Conservation (phyloP, 106 monocot species). For the Allium sativum region DNA sequence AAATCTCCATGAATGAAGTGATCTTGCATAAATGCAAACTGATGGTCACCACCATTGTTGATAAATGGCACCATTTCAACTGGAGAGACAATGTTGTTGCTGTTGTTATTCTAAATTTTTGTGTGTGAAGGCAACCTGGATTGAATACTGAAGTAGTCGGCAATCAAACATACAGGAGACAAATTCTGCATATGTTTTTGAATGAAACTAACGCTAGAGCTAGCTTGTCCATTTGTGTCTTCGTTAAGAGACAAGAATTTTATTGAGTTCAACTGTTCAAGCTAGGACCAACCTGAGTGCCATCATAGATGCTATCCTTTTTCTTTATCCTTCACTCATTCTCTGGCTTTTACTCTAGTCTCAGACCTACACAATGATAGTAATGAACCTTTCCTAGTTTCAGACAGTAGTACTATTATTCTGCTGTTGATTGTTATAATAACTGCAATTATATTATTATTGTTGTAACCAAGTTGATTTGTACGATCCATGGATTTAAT, state of each 20-base stretch:
- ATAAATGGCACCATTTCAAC: slow-evolving; percentile 45
- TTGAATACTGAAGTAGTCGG: slow-evolving; percentile 14
- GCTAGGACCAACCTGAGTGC: slow-evolving; percentile 11
- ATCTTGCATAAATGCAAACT: slow-evolving; percentile 11
- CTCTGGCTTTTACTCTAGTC: slow-evolving; percentile 52
- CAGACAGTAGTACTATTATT: slow-evolving; percentile 88
- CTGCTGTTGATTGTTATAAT: slow-evolving; percentile 18
- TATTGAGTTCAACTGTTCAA: slow-evolving; percentile 56
- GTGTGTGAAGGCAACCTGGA: slow-evolving; percentile 27
- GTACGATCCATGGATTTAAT: slow-evolving; percentile 9
- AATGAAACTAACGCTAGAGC: slow-evolving; percentile 4
- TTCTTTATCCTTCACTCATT: slow-evolving; percentile 52
- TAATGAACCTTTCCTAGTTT: slow-evolving; percentile 85
- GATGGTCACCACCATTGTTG: slow-evolving; percentile 14
- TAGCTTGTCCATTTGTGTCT: slow-evolving; percentile 12
- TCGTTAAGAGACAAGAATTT: slow-evolving; percentile 72
- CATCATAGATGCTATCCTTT: slow-evolving; percentile 5
- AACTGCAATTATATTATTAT: no score
- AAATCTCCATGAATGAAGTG: slow-evolving; percentile 34
- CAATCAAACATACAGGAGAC: slow-evolving; percentile 18
- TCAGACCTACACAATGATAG: slow-evolving; percentile 70
- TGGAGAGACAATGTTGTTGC: slow-evolving; percentile 34
- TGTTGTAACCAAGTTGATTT: background rate
- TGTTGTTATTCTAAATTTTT: slow-evolving; percentile 43
- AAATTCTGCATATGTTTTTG: slow-evolving; percentile 25